Percentiles rank a stretch among this genome's conserved stretches.
phyloP scores from a whole-genome alignment of 768 basidiomycete species.

The Mycena epipterygia region DNA sequence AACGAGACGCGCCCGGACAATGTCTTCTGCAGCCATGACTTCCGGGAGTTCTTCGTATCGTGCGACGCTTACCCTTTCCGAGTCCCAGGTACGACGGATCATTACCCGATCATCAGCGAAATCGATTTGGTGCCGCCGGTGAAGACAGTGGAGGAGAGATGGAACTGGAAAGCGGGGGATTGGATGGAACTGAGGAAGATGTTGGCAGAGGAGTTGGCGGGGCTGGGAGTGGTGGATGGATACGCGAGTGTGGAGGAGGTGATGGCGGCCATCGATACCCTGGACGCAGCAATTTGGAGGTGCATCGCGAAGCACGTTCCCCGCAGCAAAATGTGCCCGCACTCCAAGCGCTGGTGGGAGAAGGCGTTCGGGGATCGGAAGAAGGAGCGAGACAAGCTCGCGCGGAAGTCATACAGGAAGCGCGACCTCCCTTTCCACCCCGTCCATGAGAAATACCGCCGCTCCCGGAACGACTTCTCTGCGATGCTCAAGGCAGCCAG shows the following conservation, averaged over 20 bases:
- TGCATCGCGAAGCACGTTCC: not conserved
- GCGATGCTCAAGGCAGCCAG: not conserved
- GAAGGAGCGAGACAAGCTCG: not conserved
- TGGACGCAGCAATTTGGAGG: not conserved
- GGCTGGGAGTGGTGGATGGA: not conserved
- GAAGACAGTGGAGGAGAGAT: no score
- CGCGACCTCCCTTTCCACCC: not conserved
- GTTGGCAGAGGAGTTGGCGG: not conserved
- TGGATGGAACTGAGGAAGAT: not conserved
- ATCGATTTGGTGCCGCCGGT: not conserved
- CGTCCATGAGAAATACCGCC: not conserved
- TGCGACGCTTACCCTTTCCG: not conserved
- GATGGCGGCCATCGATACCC: not conserved
- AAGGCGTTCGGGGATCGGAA: not conserved
- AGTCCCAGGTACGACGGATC: not conserved
- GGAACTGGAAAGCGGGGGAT: not conserved
- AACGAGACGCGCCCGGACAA: slow-evolving; percentile 3
- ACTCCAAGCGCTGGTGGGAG: not conserved
- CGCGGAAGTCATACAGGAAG: not conserved
- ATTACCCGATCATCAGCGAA: not conserved
- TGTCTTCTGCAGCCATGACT: not conserved
- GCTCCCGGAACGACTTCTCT: not conserved
- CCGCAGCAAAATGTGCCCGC: not conserved
- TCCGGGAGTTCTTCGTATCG: not conserved
- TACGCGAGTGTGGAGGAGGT: not conserved